phyloP scores from a whole-genome alignment of 257 asterid genomes.

The Vinca minor region DNA sequence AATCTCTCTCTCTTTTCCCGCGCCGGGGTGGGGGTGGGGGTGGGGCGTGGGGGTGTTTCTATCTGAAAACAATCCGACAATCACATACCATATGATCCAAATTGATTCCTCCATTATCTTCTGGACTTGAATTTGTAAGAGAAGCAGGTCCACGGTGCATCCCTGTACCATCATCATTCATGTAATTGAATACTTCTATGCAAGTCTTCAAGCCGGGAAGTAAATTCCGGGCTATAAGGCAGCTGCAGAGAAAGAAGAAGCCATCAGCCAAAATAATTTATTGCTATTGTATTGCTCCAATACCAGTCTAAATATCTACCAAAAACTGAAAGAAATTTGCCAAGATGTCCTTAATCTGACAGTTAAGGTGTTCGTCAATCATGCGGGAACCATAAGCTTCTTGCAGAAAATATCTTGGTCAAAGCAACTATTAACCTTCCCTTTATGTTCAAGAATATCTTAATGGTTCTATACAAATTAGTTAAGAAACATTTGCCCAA shows the following conservation, averaged over 20 bases:
- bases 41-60: too few relatives aligned
- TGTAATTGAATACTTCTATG: constrained; percentile 65
- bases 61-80: constrained; percentile 12
- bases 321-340: not conserved
- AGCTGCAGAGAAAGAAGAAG: constrained; percentile 33
- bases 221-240: constrained; percentile 84
- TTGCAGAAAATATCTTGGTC: not conserved
- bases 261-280: not conserved
- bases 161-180: constrained; percentile 54
- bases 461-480: constrained; percentile 8
- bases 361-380: not conserved
- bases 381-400: not conserved
- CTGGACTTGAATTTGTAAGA: constrained; percentile 32
- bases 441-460: not conserved
- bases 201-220: constrained; percentile 91
- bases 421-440: not conserved
- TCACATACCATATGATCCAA: constrained; percentile 52
- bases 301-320: not conserved
- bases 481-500: not conserved
- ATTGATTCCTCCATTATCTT: constrained; percentile 46
- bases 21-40: too few relatives aligned
- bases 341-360: not conserved
- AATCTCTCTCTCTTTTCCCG: not conserved
- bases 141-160: constrained; percentile 44
- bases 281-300: not conserved